Evolutionary conservation across 176 grass and related monocot species (phyloP).

Genomic region (Chloris gayana): DNA sequence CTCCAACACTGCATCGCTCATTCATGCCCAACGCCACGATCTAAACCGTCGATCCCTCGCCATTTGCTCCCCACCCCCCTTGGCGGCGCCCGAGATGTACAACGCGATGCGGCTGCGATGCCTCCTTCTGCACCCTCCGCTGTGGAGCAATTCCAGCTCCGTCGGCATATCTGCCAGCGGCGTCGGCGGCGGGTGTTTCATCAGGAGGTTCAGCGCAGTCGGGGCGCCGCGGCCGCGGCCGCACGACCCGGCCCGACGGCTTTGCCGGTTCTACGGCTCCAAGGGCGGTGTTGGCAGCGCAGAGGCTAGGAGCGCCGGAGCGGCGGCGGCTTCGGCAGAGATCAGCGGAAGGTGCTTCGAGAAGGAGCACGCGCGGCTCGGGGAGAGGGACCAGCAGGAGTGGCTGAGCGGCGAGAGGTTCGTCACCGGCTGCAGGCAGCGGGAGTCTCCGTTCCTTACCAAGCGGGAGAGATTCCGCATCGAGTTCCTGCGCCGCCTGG

Average conservation of each 20-base stretch:
- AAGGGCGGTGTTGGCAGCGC: conserved; percentile 74
- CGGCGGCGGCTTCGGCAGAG: conserved; percentile 16
- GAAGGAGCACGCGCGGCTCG: conserved; percentile 83
- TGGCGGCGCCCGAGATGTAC: conserved; percentile 47
- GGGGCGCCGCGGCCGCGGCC: conserved; percentile 42
- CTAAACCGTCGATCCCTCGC: conserved; percentile 16
- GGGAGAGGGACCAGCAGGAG: conserved; percentile 94
- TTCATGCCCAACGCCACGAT: conserved; percentile 10
- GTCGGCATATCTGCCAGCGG: conserved; percentile 44
- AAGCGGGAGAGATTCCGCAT: conserved; percentile 79
- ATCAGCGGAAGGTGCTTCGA: conserved; percentile 44
- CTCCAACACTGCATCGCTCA: background rate
- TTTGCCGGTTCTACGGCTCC: conserved; percentile 75
- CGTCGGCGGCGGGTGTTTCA: conserved; percentile 26
- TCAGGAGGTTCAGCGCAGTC: conserved; percentile 46
- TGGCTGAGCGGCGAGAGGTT: conserved; percentile 84
- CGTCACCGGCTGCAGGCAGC: conserved; percentile 63
- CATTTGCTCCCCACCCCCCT: conserved; percentile 41
- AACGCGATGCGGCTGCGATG: conserved; percentile 56
- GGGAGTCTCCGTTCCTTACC: conserved; percentile 74
- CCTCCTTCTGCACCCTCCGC: conserved; percentile 40
- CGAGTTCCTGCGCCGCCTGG: conserved; percentile 80
- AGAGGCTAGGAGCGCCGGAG: conserved; percentile 49
- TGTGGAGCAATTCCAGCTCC: conserved; percentile 44
- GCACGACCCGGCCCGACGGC: conserved; percentile 20